A percentile compares a stretch with the other conserved stretches of the same genome.
Evolutionary conservation across 2,329 filamentous ascomycete genomes (phyloP).

Genomic region (Cladosporium sp.): DNA sequence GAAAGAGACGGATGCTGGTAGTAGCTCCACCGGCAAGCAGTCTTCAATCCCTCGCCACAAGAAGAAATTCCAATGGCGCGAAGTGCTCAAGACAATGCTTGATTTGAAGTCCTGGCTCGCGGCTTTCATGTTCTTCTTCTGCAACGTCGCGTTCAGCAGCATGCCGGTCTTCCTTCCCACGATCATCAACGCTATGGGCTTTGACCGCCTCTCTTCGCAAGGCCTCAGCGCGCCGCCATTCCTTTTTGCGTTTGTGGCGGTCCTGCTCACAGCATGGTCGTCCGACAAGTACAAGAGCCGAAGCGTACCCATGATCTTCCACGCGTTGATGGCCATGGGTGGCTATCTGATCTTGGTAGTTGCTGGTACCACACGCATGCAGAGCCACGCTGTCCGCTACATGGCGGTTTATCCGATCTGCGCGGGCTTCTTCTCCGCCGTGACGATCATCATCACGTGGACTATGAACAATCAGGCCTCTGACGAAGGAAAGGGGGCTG

Average conservation of each 20-base stretch:
- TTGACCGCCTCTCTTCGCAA: conserved; percentile 67
- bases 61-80: conserved; percentile 46
- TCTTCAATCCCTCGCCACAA: conserved; percentile 26
- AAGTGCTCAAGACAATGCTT: conserved; percentile 59
- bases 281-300: conserved; percentile 69
- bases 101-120: conserved; percentile 75
- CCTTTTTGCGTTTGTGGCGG: conserved; percentile 69
- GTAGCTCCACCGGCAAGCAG: background rate
- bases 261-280: conserved; percentile 69
- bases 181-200: conserved; percentile 61
- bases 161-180: conserved; percentile 86
- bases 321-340: conserved; percentile 64
- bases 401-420: conserved; percentile 75
- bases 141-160: conserved; percentile 84
- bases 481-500: conserved; percentile 68
- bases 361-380: conserved; percentile 39
- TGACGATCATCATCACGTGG: conserved; percentile 85
- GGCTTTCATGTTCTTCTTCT: conserved; percentile 79
- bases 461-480: conserved; percentile 80
- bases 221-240: conserved; percentile 81
- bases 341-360: conserved; percentile 51
- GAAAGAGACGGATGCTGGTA: conserved; percentile 42
- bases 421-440: conserved; percentile 78
- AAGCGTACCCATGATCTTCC: conserved; percentile 65
- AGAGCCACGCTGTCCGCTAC: conserved; percentile 57